Evolutionary conservation across 2,329 filamentous ascomycete species (phyloP).

Genomic region (Fusarium odoratissimum): DNA sequence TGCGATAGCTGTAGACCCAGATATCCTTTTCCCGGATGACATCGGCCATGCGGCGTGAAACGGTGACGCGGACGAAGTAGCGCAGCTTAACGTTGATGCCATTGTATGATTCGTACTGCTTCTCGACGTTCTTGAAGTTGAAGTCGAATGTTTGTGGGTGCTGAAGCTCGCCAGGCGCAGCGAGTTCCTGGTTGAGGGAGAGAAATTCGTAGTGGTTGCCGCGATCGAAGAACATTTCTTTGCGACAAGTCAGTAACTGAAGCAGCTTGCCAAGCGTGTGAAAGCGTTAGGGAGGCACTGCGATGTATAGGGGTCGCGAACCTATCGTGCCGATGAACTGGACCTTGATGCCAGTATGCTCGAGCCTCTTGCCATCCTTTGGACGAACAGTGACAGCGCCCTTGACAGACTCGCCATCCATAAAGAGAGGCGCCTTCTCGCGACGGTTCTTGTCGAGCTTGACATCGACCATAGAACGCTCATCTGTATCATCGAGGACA

Average conservation of each 20-base stretch:
- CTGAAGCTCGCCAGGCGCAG: slow-evolving; percentile 95
- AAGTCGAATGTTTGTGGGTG: slow-evolving; percentile 99
- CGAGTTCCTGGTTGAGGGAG: slow-evolving; percentile 94
- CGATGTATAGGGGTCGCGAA: slow-evolving; percentile 53
- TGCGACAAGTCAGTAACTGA: slow-evolving; percentile 8
- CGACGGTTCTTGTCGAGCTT: slow-evolving; percentile 98
- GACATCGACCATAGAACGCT: slow-evolving; percentile 94
- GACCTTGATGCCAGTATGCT: slow-evolving; percentile 99
- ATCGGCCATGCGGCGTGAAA: slow-evolving; percentile 96
- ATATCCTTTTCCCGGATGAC: slow-evolving; percentile 99
- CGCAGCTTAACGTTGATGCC: slow-evolving; percentile 99
- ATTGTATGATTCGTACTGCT: slow-evolving; percentile 99
- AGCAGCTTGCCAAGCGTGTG: slow-evolving; percentile 5
- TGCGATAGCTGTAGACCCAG: slow-evolving; percentile 99
- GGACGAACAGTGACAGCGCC: slow-evolving; percentile 93
- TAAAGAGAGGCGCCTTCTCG: slow-evolving; percentile 96
- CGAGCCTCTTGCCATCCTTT: slow-evolving; percentile 97
- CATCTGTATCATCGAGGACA: slow-evolving; percentile 94
- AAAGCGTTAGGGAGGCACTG: slow-evolving; percentile 20
- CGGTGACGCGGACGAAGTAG: slow-evolving; percentile 97
- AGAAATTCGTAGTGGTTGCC: slow-evolving; percentile 99
- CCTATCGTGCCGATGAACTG: slow-evolving; percentile 99
- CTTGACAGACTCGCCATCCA: slow-evolving; percentile 98
- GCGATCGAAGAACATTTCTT: slow-evolving; percentile 99
- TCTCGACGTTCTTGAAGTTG: slow-evolving; percentile 99